phyloP scores from a whole-genome alignment of 352 stramenopile species.

The Aphanomyces astaci region DNA sequence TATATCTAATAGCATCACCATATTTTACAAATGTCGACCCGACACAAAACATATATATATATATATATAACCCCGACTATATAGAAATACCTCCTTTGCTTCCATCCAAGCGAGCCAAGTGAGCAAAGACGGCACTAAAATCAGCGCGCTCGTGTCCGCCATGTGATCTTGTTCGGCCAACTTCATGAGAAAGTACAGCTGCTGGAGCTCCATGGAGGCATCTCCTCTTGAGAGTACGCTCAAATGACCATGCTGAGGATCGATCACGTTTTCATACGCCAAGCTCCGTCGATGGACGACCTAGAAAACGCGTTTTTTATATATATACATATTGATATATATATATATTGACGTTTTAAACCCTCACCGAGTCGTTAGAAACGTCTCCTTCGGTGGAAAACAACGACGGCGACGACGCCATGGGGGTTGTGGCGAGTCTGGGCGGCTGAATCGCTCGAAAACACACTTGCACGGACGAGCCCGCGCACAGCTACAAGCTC shows the following conservation, averaged over 20 bases:
- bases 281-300: background rate
- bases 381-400: background rate
- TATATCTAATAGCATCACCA: too few relatives aligned
- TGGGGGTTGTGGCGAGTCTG: background rate
- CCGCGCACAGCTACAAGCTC: slow-evolving; percentile 34
- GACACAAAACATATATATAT: too few relatives aligned
- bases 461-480: slow-evolving; percentile 52
- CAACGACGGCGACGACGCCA: background rate
- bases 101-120: slow-evolving; percentile 69
- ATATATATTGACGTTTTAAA: too few relatives aligned
- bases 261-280: background rate
- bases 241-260: too few relatives aligned
- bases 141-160: slow-evolving; percentile 77
- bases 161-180: slow-evolving; percentile 84
- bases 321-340: too few relatives aligned
- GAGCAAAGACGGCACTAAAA: slow-evolving; percentile 72
- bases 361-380: background rate
- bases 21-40: too few relatives aligned
- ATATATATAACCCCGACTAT: too few relatives aligned
- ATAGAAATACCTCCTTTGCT: slow-evolving; percentile 53
- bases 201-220: slow-evolving; percentile 32
- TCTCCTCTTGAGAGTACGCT: too few relatives aligned
- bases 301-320: too few relatives aligned
- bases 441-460: slow-evolving; percentile 39
- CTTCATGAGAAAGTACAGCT: slow-evolving; percentile 84